A percentile compares a stretch with the other conserved stretches of the same genome.
These are phyloP conservation scores for Cylindrotheca closterium DNA, from an alignment of 108 stramenopile genomes.

Conservation along the genomic window DNA sequence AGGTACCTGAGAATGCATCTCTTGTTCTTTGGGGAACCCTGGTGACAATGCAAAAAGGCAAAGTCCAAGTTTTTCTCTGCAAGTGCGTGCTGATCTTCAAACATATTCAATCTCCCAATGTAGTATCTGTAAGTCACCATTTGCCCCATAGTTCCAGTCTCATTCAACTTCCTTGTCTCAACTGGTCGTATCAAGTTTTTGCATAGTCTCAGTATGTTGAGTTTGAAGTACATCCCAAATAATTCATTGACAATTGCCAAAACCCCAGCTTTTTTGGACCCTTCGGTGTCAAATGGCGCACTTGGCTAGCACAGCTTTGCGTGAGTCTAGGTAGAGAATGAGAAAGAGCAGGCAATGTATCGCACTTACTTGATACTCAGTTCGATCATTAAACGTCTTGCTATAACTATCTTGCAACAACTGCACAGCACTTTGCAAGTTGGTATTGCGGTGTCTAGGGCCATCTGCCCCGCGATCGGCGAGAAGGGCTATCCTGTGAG, in stretches of 20 bases:
- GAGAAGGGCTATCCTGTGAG: slow-evolving; percentile 56
- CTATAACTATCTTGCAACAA: slow-evolving; percentile 77
- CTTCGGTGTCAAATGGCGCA: slow-evolving; percentile 43
- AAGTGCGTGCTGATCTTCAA: slow-evolving; percentile 90
- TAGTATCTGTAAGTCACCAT: slow-evolving; percentile 94
- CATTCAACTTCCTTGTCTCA: slow-evolving; percentile 66
- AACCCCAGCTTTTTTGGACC: slow-evolving; percentile 84
- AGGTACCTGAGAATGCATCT: slow-evolving; percentile 86
- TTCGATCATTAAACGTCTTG: slow-evolving; percentile 85
- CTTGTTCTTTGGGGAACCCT: slow-evolving; percentile 66
- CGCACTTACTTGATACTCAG: slow-evolving; percentile 51
- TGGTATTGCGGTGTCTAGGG: slow-evolving; percentile 38
- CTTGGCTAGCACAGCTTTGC: slow-evolving; percentile 13
- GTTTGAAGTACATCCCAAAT: slow-evolving; percentile 91
- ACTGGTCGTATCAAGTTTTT: slow-evolving; percentile 88
- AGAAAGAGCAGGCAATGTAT: too few relatives aligned
- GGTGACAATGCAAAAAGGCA: slow-evolving; percentile 86
- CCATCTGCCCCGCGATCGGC: slow-evolving; percentile 50
- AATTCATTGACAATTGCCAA: slow-evolving; percentile 87
- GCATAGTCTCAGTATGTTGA: slow-evolving; percentile 92
- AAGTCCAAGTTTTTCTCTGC: slow-evolving; percentile 88
- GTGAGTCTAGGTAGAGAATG: not conserved
- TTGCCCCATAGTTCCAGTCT: slow-evolving; percentile 76
- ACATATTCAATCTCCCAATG: slow-evolving; percentile 89
- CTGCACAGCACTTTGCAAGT: slow-evolving; percentile 75